These are phyloP conservation scores for Plantago major DNA, from an alignment of 257 asterid genomes.

Conservation along the genomic window DNA sequence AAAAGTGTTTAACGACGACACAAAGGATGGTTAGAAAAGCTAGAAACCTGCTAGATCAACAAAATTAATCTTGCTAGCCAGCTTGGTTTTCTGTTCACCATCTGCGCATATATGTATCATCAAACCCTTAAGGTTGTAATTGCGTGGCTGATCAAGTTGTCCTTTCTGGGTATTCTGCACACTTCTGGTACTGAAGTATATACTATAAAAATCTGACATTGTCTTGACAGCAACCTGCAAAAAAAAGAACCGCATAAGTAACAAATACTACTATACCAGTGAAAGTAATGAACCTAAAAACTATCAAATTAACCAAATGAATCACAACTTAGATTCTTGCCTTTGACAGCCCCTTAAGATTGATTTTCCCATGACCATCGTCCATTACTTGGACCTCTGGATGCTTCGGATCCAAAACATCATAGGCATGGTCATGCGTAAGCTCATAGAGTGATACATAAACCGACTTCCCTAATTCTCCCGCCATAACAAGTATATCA, in stretches of 20 bases:
- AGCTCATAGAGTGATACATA: slow-evolving; percentile 61
- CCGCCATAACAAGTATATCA: slow-evolving; percentile 56
- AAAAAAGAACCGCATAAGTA: slow-evolving; percentile 17
- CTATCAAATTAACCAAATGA: not conserved
- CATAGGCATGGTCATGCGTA: slow-evolving; percentile 57
- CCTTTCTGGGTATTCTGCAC: slow-evolving; percentile 34
- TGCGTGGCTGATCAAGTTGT: slow-evolving; percentile 34
- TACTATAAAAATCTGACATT: slow-evolving; percentile 38
- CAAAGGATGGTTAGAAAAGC: not conserved
- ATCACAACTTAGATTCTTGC: slow-evolving; percentile 30
- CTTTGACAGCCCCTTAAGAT: slow-evolving; percentile 76
- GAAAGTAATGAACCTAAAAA: not conserved
- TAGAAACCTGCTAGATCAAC: slow-evolving; percentile 81
- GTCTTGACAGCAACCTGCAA: slow-evolving; percentile 54
- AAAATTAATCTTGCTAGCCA: slow-evolving; percentile 57
- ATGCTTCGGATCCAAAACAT: slow-evolving; percentile 55
- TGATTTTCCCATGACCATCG: slow-evolving; percentile 62
- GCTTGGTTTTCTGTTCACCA: slow-evolving; percentile 32
- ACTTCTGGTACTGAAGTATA: slow-evolving; percentile 29
- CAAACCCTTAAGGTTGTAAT: slow-evolving; percentile 50
- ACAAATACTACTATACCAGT: not conserved
- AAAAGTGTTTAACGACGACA: not conserved
- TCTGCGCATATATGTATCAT: slow-evolving; percentile 47
- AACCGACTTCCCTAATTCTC: slow-evolving; percentile 39
- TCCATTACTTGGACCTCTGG: slow-evolving; percentile 58